Evolutionary conservation across 2,329 filamentous ascomycete genomes (phyloP), one percentile per base, ranked within the genome.

Genomic region (Thielaviopsis populi): DNA sequence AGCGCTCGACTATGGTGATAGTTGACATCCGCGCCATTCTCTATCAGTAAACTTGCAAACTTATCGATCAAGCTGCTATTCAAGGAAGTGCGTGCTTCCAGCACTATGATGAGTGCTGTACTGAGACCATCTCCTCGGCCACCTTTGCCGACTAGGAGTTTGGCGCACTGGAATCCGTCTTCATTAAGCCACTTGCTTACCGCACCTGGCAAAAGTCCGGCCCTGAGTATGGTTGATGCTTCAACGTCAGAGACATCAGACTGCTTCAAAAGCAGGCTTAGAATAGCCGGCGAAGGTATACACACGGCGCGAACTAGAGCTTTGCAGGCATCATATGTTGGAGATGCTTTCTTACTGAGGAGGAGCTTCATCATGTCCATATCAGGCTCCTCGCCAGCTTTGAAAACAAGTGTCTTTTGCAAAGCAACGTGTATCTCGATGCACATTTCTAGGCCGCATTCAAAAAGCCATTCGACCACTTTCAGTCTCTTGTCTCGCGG

Each of bases 381-480:
- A 46, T 64, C 62, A 13, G 50, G 46, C 40, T 54, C 43, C 11
- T 64, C 59, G 13, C 37, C 65, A 15, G 41, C 19, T 22, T 63
- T 42, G 7, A 80, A 78, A n/a, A 79, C 80, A 7, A 83, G 75
- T 0, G 77, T 79, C 63, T 79, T 76, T 66, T 77, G 76, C 19
- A 84, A 70, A 0, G 76, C 74, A 6, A 77, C 73, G 67, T 83
- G 76, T 0, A 83, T 70, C 17, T 81, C 77, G n/a, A 78, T 78
- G 0, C 74, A 75, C 0, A 74, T 72, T 0, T 75, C 71, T 59
- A 82, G 72, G 0, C 79, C 80, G 1, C 79, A 80, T 24, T 75
- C 74, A 65, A 83, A 78, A 3, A 84, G 72, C 73, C 78, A 78
- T 15, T 74, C 70, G 33, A 81, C 72, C 15, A 83, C 73, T 6